Conservation (phyloP, 495 filamentous ascomycete species). For the Barbatosphaeria neglecta region DNA sequence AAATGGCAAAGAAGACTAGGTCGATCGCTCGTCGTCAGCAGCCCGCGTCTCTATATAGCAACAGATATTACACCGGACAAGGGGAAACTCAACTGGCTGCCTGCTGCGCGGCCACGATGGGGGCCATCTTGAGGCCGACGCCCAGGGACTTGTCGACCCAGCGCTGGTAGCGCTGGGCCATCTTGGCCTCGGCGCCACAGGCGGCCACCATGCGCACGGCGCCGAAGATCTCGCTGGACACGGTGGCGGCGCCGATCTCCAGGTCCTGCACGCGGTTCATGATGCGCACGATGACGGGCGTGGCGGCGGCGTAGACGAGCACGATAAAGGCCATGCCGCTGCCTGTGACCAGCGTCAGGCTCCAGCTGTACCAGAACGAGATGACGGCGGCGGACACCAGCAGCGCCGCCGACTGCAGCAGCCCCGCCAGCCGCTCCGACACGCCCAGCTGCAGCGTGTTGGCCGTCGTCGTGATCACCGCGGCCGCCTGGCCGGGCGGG, state of each 20-base stretch:
- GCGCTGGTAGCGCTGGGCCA: constrained; percentile 37
- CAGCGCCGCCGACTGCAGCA: constrained; percentile 42
- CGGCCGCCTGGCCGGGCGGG: constrained; percentile 40
- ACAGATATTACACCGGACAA: not conserved
- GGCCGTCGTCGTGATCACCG: constrained; percentile 51
- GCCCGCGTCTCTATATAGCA: not conserved
- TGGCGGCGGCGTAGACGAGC: constrained; percentile 40
- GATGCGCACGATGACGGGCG: constrained; percentile 47
- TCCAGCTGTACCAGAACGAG: constrained; percentile 46
- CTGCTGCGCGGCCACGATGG: constrained; percentile 34
- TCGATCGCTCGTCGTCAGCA: too few species aligned
- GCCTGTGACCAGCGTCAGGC: constrained; percentile 43
- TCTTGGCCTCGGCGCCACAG: constrained; percentile 48
- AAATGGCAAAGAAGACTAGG: constrained; percentile 31
- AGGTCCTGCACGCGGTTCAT: constrained; percentile 42
- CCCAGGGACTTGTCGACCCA: constrained; percentile 48
- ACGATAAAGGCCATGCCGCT: constrained; percentile 45
- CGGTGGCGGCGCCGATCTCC: constrained; percentile 47
- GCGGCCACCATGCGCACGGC: constrained; percentile 51
- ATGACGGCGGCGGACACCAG: constrained; percentile 40
- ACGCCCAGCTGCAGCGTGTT: constrained; percentile 57
- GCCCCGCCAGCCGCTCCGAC: constrained; percentile 46
- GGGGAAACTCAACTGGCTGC: constrained; percentile 20
- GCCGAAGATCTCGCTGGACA: constrained; percentile 46
- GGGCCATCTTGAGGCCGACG: constrained; percentile 39